Base-by-base conservation (phyloP, 345 rosid genomes). In the Cardamine occulta region DNA sequence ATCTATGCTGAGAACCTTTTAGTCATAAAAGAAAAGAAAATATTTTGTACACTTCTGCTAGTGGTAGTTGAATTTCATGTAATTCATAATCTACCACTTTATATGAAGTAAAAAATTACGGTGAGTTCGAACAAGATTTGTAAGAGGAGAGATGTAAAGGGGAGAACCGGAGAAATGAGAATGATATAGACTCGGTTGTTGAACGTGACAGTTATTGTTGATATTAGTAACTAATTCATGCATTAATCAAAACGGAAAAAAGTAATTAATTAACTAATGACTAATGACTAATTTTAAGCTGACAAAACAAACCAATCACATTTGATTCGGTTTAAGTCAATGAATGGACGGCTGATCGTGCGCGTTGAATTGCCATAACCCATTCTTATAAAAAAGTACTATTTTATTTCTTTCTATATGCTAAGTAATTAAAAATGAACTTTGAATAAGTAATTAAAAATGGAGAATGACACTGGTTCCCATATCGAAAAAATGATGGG, bases 341-440 rank as follows among this genome's bases (percentile, higher is more conserved):
- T 35, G 73, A 75, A 59, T 29, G 68, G 79, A 47, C 67, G 79
- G 67, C 79, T 42, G 73, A 75, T 57, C 68, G 73, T 75, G 79
- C 53, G 65, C 24, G 57, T 66, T 17, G 58, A 74, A 58, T 24
- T 57, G 66, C 53, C 58, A 54, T 55, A 58, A 59, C 60, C 59
- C 49, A 44, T 66, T 74, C 47, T 56, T 31, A 73, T 6, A 10
- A 40, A 26, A 62, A 44, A 4, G 23, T 12, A 34, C n/a, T 14
- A 3, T 10, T 19, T 40, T n/a, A n/a, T n/a, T 19, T 40, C 2
- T 48, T 37, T 69, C 37, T 34, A 34, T 34, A 35, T 8, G 39
- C 44, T 44, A 39, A 39, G 28, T 54, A 54, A 15, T 35, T 19
- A 28, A 42, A 57, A 52, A 24, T 52, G 56, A 44, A 14, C 17